Percentiles rank a stretch among this genome's conserved stretches.
These are phyloP conservation scores for Calocybe indica DNA, from an alignment of 768 basidiomycete genomes.

Conservation along the genomic window DNA sequence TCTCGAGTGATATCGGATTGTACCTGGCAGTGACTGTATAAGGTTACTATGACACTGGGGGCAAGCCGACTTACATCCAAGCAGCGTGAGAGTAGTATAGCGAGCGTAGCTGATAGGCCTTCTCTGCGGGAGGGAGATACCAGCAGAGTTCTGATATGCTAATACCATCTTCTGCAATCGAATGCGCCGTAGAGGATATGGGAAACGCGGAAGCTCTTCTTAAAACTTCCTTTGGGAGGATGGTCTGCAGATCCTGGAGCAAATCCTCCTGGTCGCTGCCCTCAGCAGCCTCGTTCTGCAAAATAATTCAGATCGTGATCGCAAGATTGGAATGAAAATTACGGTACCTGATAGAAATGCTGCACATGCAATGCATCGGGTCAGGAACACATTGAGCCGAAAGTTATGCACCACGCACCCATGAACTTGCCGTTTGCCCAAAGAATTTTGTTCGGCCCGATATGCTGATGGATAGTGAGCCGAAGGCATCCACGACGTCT, in stretches of 20 bases:
- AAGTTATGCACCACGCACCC: conserved; percentile 39
- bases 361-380: conserved; percentile 18
- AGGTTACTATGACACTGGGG: conserved; percentile 2
- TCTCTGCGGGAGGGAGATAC: conserved; percentile 61
- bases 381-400: conserved; percentile 4
- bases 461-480: conserved; percentile 67
- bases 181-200: conserved; percentile 36
- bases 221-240: conserved; percentile 60
- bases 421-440: conserved; percentile 72
- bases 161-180: conserved; percentile 33
- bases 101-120: conserved; percentile 54
- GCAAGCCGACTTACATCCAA: conserved; percentile 52
- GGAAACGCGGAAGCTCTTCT: conserved; percentile 62
- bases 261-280: conserved; percentile 47
- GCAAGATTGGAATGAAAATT: neutral
- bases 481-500: conserved; percentile 76
- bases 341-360: conserved; percentile 64
- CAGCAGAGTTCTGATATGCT: conserved; percentile 55
- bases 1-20: conserved; percentile 54
- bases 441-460: conserved; percentile 73
- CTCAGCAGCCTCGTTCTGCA: conserved; percentile 58
- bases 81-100: conserved; percentile 61
- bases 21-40: conserved; percentile 39
- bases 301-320: conserved; percentile 9
- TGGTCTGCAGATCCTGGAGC: conserved; percentile 40